Percentiles rank a stretch among this genome's conserved stretches.
Evolutionary conservation across 164 flowering plant species (phyloP).

Genomic region (Hamamelis virginiana): DNA sequence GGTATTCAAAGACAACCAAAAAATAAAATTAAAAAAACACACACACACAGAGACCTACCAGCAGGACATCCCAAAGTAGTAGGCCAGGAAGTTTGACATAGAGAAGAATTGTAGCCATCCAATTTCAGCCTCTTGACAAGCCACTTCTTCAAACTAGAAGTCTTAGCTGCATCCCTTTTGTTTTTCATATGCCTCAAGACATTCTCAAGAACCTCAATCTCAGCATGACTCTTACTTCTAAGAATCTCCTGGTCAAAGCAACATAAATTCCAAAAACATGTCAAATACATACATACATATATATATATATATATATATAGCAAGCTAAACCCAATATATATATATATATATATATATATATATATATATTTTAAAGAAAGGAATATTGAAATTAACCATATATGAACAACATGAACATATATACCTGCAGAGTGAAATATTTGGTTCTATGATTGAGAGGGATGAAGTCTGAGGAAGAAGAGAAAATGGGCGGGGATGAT

Average conservation of each 20-base stretch:
- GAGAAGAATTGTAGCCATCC: conserved; percentile 45
- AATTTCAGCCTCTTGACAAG: conserved; percentile 33
- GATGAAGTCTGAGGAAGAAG: conserved; percentile 14
- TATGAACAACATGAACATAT: too few species aligned
- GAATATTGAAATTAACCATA: too few species aligned
- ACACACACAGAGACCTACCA: conserved; percentile 23
- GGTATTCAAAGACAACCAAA: background rate
- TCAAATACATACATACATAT: too few species aligned
- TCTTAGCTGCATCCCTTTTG: conserved; percentile 21
- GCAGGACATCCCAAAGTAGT: conserved; percentile 35
- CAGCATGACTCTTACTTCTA: conserved; percentile 25
- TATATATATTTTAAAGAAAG: too few species aligned
- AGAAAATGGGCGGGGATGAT: conserved; percentile 23
- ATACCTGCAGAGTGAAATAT: conserved; percentile 37
- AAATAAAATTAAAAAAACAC: background rate
- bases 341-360: too few species aligned
- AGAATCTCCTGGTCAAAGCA: conserved; percentile 40
- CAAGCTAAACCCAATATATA: too few species aligned
- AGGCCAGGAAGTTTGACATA: conserved; percentile 48
- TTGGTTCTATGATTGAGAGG: conserved; percentile 11
- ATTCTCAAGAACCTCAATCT: conserved; percentile 30
- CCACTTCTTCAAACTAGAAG: conserved; percentile 32
- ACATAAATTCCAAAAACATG: background rate
- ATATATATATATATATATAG: too few species aligned
- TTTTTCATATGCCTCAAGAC: conserved; percentile 34